phyloP scores from a whole-genome alignment of 306 rosid genomes.

The Vicia villosa region DNA sequence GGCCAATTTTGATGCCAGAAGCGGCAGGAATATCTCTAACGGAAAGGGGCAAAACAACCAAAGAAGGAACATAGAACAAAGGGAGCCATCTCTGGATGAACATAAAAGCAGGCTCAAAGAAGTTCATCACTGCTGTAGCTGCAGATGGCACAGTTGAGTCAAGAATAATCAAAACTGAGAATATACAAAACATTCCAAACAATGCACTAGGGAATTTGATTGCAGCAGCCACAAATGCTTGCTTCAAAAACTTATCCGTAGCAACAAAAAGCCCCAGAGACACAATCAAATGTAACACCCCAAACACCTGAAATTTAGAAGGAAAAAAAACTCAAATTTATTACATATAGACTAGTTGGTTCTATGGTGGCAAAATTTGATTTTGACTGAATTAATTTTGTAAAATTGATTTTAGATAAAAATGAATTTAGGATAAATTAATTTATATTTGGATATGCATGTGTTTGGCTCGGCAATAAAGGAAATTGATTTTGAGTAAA shows the following conservation, averaged over 20 bases:
- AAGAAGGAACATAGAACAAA: conserved; percentile 85
- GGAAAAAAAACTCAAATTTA: background rate
- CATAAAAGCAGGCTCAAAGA: conserved; percentile 83
- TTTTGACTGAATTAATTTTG: background rate
- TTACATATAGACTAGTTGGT: conserved; percentile 25
- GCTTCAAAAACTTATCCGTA: conserved; percentile 60
- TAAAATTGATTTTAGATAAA: too few species aligned
- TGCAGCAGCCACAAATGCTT: conserved; percentile 71
- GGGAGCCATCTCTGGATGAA: conserved; percentile 98
- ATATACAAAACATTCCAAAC: conserved; percentile 96
- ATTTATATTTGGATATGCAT: background rate
- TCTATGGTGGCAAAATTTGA: background rate
- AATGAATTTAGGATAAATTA: background rate
- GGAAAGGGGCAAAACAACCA: conserved; percentile 86
- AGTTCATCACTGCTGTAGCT: conserved; percentile 63
- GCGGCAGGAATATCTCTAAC: conserved; percentile 84
- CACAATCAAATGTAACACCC: conserved; percentile 59
- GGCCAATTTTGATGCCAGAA: conserved; percentile 81
- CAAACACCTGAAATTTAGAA: conserved; percentile 51
- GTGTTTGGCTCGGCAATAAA: too few species aligned
- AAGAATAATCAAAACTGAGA: conserved; percentile 64
- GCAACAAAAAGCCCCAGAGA: conserved; percentile 79
- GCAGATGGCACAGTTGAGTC: conserved; percentile 71
- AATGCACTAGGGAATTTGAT: conserved; percentile 92
- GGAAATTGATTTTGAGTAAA: too few species aligned